Evolutionary conservation across 2,329 filamentous ascomycete genomes (phyloP), one percentile per base, ranked within the genome.

Genomic region (Ambrosiella xylebori): DNA sequence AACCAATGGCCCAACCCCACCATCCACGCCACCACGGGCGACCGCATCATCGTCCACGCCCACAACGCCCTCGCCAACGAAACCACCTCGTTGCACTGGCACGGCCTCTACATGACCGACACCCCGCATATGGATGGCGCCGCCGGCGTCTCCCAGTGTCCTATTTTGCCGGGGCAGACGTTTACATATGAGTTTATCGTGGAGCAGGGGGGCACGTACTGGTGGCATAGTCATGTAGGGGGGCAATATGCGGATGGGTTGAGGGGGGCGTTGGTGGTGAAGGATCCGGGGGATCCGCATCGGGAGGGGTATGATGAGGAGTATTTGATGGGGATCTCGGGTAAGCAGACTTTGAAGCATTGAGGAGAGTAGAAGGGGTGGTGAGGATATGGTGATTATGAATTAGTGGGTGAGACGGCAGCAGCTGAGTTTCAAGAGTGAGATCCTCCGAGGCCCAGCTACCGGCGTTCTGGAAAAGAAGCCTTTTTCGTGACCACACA

Each of bases 71-170:
- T 80, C 6, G 73, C 71, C n/a, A 77, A 79, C 64, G 69, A 78
- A 65, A 73, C 72, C 2, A 75, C 76, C 3, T 74, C 74, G 49
- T 61, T 78, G 1, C 75, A 74, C 66, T 84, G 78, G 66, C 81
- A 84, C 65, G 81, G 81, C 27, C 66, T 83, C 61, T 74, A 70
- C 66, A 76, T 80, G 67, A 69, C 73, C 63, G 71, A 71, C 40
- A 79, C 75, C 1, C 70, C 68, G 4, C 68, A 74, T 38, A 81
- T 82, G 75, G 82, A 85, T 65, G 82, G 82, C 0, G 74, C 78
- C 1, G 69, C 68, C 1, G 72, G 71, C 12, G 73, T 77, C 3
- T 78, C 76, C 0, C 79, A 82, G 63, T 80, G 76, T 62, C 65
- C 74, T 0, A 71, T 82, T 15, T 69, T 72, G 2, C 76, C 79